Evolutionary conservation across 2,329 filamentous ascomycete genomes (phyloP).

Genomic region (Aspergillus fumigatiaffinis): DNA sequence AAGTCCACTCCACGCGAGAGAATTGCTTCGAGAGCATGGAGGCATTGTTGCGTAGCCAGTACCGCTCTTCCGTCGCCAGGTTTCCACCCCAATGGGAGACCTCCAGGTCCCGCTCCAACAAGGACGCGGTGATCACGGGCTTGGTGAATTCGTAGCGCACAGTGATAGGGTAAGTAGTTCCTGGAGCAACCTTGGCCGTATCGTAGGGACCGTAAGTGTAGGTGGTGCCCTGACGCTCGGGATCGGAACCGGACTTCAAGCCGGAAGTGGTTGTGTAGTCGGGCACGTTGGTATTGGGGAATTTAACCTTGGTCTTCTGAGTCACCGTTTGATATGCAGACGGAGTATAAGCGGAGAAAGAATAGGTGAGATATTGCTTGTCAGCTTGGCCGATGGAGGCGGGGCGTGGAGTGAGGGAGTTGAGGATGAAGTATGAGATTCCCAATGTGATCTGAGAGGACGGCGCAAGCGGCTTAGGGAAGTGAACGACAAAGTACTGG

Average conservation of each 20-base stretch:
- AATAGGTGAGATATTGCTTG: constrained; percentile 79
- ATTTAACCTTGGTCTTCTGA: constrained; percentile 97
- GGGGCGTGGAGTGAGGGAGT: constrained; percentile 75
- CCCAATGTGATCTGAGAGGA: constrained; percentile 78
- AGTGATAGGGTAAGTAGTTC: constrained; percentile 65
- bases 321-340: constrained; percentile 82
- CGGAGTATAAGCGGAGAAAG: constrained; percentile 78
- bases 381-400: constrained; percentile 78
- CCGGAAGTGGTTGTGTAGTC: constrained; percentile 74
- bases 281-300: constrained; percentile 70
- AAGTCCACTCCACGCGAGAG: constrained; percentile 71
- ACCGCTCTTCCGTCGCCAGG: constrained; percentile 88
- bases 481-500: constrained; percentile 79
- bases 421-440: constrained; percentile 79
- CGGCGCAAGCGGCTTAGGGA: constrained; percentile 71
- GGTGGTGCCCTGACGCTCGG: constrained; percentile 77
- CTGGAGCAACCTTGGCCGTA: constrained; percentile 65
- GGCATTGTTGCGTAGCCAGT: constrained; percentile 80
- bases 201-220: constrained; percentile 88
- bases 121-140: constrained; percentile 73
- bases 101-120: constrained; percentile 85
- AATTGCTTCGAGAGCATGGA: constrained; percentile 72
- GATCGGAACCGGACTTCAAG: constrained; percentile 60
- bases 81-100: constrained; percentile 99
- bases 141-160: constrained; percentile 96